Conservation (phyloP, 2,329 filamentous ascomycete species). For the Epichloe festucae region DNA sequence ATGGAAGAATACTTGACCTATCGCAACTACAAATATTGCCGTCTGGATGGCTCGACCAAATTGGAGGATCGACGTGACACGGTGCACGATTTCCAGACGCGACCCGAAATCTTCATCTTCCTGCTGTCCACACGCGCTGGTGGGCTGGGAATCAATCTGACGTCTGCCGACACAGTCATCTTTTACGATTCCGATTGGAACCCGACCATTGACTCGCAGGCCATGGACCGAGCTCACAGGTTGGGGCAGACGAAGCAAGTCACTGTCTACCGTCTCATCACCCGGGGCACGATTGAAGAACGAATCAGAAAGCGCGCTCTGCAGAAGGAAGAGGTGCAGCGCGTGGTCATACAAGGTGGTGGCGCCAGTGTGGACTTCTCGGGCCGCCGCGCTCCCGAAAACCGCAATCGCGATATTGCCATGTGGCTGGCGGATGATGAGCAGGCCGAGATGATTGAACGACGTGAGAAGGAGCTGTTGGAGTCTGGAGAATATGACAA, state of each 20-base stretch:
- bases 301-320: slow-evolving; percentile 91
- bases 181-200: slow-evolving; percentile 99
- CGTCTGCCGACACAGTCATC: slow-evolving; percentile 92
- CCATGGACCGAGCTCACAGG: slow-evolving; percentile 98
- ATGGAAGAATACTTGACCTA: slow-evolving; percentile 99
- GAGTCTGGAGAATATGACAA: slow-evolving; percentile 58
- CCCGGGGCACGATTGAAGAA: slow-evolving; percentile 91
- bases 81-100: slow-evolving; percentile 89
- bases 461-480: slow-evolving; percentile 75
- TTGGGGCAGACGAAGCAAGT: slow-evolving; percentile 92
- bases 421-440: slow-evolving; percentile 98
- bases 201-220: slow-evolving; percentile 94
- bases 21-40: slow-evolving; percentile 97
- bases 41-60: slow-evolving; percentile 92
- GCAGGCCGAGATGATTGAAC: slow-evolving; percentile 85
- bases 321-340: slow-evolving; percentile 97
- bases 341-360: slow-evolving; percentile 88
- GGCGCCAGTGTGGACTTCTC: slow-evolving; percentile 94
- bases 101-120: slow-evolving; percentile 94
- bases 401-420: slow-evolving; percentile 93
- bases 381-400: slow-evolving; percentile 73
- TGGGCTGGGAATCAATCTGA: slow-evolving; percentile 96
- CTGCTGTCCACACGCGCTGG: slow-evolving; percentile 89
- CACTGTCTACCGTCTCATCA: slow-evolving; percentile 95
- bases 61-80: slow-evolving; percentile 94